Evolutionary conservation across 2,329 filamentous ascomycete species (phyloP).

Genomic region (Sporothrix protearum): DNA sequence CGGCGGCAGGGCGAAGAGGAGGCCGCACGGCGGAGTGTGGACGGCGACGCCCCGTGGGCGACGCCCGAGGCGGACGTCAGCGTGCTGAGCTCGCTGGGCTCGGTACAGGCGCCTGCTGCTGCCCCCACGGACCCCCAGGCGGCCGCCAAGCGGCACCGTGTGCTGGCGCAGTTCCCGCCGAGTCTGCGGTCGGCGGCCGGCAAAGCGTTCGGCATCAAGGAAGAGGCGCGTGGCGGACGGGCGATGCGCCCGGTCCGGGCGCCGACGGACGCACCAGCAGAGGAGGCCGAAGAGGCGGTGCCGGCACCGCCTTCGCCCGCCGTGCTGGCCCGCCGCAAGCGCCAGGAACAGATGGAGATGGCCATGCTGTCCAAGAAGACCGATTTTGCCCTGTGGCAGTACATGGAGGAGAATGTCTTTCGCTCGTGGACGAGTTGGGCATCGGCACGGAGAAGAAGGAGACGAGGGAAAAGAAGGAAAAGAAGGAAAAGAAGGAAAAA

Average conservation of each 20-base stretch:
- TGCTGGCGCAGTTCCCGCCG: slow-evolving; percentile 41
- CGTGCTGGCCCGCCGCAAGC: slow-evolving; percentile 6
- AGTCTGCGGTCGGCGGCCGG: slow-evolving; percentile 41
- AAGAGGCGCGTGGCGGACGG: slow-evolving; percentile 17
- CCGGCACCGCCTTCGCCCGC: slow-evolving; percentile 47
- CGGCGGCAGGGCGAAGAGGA: not conserved
- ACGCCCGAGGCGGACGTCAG: not conserved
- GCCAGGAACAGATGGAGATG: slow-evolving; percentile 40
- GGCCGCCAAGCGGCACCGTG: slow-evolving; percentile 32
- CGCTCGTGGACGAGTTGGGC: slow-evolving; percentile 50
- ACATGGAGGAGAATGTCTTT: slow-evolving; percentile 66
- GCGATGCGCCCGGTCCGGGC: not conserved
- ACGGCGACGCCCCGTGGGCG: no score
- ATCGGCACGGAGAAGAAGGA: no score
- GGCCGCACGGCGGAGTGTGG: no score
- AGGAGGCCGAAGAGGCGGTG: slow-evolving; percentile 39
- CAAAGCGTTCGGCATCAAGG: slow-evolving; percentile 38
- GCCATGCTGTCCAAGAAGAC: slow-evolving; percentile 54
- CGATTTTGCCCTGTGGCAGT: slow-evolving; percentile 63
- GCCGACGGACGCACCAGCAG: not conserved
- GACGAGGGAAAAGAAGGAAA: no score
- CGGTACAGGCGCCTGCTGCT: not conserved
- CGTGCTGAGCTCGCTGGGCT: not conserved
- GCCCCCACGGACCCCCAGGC: not conserved
- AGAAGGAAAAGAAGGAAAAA: no score